Conservation (phyloP, 225 moss, liverwort and hornwort species). For the Bryum argenteum region DNA sequence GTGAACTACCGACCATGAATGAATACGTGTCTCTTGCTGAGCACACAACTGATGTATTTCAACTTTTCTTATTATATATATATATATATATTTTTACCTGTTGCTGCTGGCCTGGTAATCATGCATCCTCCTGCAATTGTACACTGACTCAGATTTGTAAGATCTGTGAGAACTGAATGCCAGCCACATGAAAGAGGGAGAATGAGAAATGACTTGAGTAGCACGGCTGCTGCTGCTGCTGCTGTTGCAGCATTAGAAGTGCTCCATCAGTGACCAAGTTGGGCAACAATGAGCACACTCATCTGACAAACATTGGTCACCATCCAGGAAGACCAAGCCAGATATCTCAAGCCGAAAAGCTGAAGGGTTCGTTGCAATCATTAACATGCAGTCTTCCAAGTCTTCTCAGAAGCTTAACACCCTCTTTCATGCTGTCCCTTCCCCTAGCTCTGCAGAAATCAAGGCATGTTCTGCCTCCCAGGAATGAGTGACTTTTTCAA, state of each 20-base stretch:
- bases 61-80: neutral
- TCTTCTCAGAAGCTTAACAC: conserved; percentile 39
- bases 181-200: conserved; percentile 30
- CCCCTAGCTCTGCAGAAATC: neutral
- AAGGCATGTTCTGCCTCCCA: conserved; percentile 9
- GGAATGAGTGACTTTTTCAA: neutral
- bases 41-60: conserved; percentile 27
- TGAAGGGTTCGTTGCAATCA: conserved; percentile 43
- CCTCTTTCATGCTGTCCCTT: conserved; percentile 14
- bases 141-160: conserved; percentile 42
- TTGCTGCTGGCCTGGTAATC: conserved; percentile 19
- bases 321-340: conserved; percentile 43
- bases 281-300: conserved; percentile 20
- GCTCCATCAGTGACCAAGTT: conserved; percentile 29
- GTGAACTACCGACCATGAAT: conserved; percentile 21
- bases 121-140: conserved; percentile 22
- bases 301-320: conserved; percentile 37
- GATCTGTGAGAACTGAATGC: conserved; percentile 35
- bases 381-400: conserved; percentile 22
- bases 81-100: neutral
- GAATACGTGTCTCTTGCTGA: neutral
- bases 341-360: conserved; percentile 40
- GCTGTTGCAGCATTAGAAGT: no score
- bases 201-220: conserved; percentile 10
- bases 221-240: conserved; percentile 21